These are phyloP conservation scores for Brassica nigra DNA, from an alignment of 345 rosid species.

Conservation along the genomic window DNA sequence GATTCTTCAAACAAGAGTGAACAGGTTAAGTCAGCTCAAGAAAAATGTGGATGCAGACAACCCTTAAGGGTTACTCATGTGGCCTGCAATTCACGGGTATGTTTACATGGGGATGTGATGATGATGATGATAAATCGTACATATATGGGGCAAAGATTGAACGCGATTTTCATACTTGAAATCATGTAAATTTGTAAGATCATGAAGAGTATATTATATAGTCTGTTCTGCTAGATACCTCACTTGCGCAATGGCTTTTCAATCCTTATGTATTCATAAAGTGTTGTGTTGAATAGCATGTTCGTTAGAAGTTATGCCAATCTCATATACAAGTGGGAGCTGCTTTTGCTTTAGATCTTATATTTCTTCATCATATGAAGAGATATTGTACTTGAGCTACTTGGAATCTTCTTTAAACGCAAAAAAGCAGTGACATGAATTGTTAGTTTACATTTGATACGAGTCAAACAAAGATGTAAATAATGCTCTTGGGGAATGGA, in stretches of 20 bases:
- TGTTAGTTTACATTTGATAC: constrained; percentile 22
- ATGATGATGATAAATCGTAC: background rate
- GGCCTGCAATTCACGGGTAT: constrained; percentile 47
- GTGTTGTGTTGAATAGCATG: constrained; percentile 9
- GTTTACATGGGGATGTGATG: background rate
- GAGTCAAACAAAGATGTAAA: constrained; percentile 29
- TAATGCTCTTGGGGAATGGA: constrained; percentile 19
- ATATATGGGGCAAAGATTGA: background rate
- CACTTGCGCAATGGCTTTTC: background rate
- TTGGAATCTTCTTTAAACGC: constrained; percentile 29
- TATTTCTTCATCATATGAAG: constrained; percentile 7
- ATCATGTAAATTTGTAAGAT: background rate
- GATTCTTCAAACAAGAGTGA: constrained; percentile 87
- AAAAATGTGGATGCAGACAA: too few species aligned
- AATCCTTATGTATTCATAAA: background rate
- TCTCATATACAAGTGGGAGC: constrained; percentile 31
- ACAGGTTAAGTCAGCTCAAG: constrained; percentile 45
- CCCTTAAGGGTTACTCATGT: constrained; percentile 48
- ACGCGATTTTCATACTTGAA: background rate
- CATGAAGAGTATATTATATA: constrained; percentile 6
- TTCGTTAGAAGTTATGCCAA: constrained; percentile 3
- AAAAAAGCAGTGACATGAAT: constrained; percentile 4
- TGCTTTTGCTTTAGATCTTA: constrained; percentile 36
- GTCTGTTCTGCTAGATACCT: background rate
- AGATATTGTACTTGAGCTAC: constrained; percentile 23